A percentile compares a stretch with the other conserved stretches of the same genome.
These are phyloP conservation scores for Ganoderma boninense DNA, from an alignment of 1,284 basidiomycete species.

Conservation along the genomic window DNA sequence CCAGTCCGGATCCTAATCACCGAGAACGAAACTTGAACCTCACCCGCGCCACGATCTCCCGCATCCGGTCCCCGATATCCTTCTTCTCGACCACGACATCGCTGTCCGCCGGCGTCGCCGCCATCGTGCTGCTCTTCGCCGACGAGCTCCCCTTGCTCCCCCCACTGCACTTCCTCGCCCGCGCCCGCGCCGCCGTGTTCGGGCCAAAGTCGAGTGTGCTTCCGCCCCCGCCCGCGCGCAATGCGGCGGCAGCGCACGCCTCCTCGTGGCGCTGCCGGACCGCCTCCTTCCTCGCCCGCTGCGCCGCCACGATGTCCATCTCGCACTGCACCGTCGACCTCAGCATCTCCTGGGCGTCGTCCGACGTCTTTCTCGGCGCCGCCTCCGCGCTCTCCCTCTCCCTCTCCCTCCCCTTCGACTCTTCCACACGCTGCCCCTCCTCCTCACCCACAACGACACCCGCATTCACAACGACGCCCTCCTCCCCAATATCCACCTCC, in stretches of 20 bases:
- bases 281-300: slow-evolving; percentile 1
- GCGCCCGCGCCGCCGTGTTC: not conserved
- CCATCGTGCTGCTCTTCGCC: slow-evolving; percentile 3
- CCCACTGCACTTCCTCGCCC: not conserved
- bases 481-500: slow-evolving; percentile 1
- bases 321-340: slow-evolving; percentile 10
- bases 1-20: not conserved
- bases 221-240: no score
- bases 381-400: no score
- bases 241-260: not conserved
- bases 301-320: slow-evolving; percentile 3
- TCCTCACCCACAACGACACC: not conserved
- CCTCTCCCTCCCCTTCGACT: no score
- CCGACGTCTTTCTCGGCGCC: not conserved
- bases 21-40: not conserved
- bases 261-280: not conserved
- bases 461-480: not conserved
- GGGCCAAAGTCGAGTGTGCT: not conserved
- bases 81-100: slow-evolving; percentile 3
- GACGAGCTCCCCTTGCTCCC: not conserved
- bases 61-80: slow-evolving; percentile 8
- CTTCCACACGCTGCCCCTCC: slow-evolving; percentile 24
- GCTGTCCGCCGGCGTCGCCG: slow-evolving; percentile 10
- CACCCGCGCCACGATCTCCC: not conserved
- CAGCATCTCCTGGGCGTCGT: slow-evolving; percentile 12